Evolutionary conservation across 805 yeast species (phyloP).

Genomic region (Candida multigemmis): DNA sequence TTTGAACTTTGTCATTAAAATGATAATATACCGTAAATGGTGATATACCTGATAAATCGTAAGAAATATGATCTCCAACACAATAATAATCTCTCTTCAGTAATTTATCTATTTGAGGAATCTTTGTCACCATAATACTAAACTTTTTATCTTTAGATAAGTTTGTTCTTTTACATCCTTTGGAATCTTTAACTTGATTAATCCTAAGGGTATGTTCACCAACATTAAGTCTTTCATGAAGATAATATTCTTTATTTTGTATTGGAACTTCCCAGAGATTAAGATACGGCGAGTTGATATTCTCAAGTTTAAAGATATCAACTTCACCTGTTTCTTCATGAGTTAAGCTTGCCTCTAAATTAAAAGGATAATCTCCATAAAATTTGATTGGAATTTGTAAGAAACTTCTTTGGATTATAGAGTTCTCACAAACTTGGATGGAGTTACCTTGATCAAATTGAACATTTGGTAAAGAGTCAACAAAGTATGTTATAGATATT

Average conservation of each 20-base stretch:
- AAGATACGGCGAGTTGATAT: too few relatives aligned
- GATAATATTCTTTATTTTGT: too few relatives aligned
- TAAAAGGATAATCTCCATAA: conserved; percentile 55
- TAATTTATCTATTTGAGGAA: conserved; percentile 5
- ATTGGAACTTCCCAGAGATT: too few relatives aligned
- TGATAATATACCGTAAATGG: conserved; percentile 72
- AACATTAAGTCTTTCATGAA: too few relatives aligned
- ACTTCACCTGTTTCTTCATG: conserved; percentile 52
- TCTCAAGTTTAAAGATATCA: conserved; percentile 35
- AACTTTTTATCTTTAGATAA: conserved; percentile 30
- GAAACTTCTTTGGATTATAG: conserved; percentile 10
- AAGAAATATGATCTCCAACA: conserved; percentile 85
- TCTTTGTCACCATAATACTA: conserved; percentile 49
- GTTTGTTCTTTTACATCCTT: conserved; percentile 53
- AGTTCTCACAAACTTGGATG: conserved; percentile 38
- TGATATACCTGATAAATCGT: conserved; percentile 66
- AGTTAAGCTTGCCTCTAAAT: conserved; percentile 45
- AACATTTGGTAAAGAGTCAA: conserved; percentile 56
- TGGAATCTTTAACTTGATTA: conserved; percentile 50
- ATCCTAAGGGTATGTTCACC: conserved; percentile 65
- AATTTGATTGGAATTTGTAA: conserved; percentile 46
- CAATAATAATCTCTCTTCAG: conserved; percentile 51
- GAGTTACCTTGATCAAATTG: conserved; percentile 38
- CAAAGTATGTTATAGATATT: conserved; percentile 25
- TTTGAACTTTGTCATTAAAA: conserved; percentile 55